phyloP scores from a whole-genome alignment of 2,329 filamentous ascomycete genomes.

The Aspergillus oerlinghausenensis region DNA sequence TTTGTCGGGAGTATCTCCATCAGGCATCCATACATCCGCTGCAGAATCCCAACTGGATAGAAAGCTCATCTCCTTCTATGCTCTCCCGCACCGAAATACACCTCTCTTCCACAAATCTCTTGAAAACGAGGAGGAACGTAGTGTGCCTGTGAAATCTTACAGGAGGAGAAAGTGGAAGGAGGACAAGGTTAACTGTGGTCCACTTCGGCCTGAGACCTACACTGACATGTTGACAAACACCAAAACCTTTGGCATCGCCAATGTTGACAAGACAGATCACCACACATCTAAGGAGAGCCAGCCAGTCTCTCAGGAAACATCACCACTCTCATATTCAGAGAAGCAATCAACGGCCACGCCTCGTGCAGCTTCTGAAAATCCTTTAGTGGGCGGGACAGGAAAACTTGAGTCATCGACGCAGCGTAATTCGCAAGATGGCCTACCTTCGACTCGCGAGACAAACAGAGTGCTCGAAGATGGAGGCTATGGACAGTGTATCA shows the following conservation, averaged over 20 bases:
- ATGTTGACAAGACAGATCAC: slow-evolving; percentile 10
- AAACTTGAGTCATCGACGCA: slow-evolving; percentile 3
- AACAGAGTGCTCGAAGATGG: slow-evolving; percentile 7
- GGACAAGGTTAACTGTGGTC: slow-evolving; percentile 1
- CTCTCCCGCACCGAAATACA: not conserved
- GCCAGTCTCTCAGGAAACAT: not conserved
- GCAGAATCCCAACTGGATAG: not conserved
- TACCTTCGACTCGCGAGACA: not conserved
- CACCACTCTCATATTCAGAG: slow-evolving; percentile 2
- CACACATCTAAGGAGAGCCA: slow-evolving; percentile 1
- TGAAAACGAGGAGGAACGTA: not conserved
- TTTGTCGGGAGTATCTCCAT: not conserved
- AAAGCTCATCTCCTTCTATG: not conserved
- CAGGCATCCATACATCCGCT: not conserved
- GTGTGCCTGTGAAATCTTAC: not conserved
- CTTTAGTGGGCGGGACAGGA: not conserved
- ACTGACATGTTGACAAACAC: slow-evolving; percentile 22
- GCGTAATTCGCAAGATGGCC: not conserved
- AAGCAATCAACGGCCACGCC: not conserved
- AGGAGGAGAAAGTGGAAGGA: not conserved
- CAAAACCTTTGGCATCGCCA: slow-evolving; percentile 10
- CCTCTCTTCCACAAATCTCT: not conserved
- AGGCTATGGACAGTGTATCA: slow-evolving; percentile 21
- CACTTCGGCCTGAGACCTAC: slow-evolving; percentile 5
- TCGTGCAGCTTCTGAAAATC: not conserved